A percentile compares a stretch with the other conserved stretches of the same genome.
These are phyloP conservation scores for Carex cristatella DNA, from an alignment of 176 grass and related monocot species.

Conservation along the genomic window DNA sequence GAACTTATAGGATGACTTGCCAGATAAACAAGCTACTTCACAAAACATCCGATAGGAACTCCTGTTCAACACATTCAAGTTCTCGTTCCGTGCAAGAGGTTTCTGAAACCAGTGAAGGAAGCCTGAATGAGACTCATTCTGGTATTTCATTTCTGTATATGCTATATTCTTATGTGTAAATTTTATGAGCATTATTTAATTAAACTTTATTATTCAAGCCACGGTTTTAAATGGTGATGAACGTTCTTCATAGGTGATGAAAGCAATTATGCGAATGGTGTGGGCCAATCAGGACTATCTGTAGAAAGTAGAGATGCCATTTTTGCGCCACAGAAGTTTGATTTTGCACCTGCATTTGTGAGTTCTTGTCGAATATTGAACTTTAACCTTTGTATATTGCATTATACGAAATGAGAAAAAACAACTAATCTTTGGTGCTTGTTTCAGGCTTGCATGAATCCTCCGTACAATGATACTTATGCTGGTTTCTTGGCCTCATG, in stretches of 20 bases:
- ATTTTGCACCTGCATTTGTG: conserved; percentile 2
- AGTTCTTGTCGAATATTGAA: not conserved
- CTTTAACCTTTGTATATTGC: not conserved
- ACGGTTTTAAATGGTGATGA: not conserved
- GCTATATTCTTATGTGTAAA: not conserved
- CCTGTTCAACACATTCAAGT: conserved; percentile 42
- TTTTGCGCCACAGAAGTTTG: conserved; percentile 18
- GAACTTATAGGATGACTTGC: conserved; percentile 31
- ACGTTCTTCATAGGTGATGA: conserved; percentile 13
- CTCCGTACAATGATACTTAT: conserved; percentile 44
- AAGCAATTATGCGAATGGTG: conserved; percentile 11
- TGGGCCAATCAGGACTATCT: not conserved
- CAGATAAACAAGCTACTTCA: conserved; percentile 40
- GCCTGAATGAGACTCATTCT: conserved; percentile 53
- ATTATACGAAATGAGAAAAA: not conserved
- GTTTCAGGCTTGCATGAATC: conserved; percentile 48
- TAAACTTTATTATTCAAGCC: not conserved
- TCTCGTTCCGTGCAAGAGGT: conserved; percentile 48
- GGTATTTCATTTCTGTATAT: conserved; percentile 31
- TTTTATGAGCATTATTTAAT: not conserved
- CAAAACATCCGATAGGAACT: conserved; percentile 36
- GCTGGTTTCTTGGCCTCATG: conserved; percentile 47
- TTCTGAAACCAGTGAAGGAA: conserved; percentile 58
- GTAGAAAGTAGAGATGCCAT: not conserved
- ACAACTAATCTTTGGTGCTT: not conserved